phyloP scores from a whole-genome alignment of 2,329 filamentous ascomycete species.

The Epicoccum sorghinum region DNA sequence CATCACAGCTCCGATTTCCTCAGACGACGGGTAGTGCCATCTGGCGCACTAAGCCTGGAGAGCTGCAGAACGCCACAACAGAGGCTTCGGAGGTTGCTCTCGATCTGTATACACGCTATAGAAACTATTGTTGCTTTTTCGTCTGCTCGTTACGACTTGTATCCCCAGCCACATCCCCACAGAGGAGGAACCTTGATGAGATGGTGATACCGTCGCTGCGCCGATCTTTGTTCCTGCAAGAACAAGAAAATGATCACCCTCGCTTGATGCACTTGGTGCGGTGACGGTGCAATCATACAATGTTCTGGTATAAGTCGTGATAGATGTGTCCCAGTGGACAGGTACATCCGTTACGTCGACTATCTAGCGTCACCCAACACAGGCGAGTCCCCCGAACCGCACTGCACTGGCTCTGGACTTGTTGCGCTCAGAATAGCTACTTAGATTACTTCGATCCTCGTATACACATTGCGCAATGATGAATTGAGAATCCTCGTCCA shows the following conservation, averaged over 20 bases:
- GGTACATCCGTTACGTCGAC: slow-evolving; percentile 23
- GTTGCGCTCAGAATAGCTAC: slow-evolving; percentile 10
- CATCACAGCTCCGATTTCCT: not conserved
- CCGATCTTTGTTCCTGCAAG: slow-evolving; percentile 7
- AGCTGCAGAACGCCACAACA: slow-evolving; percentile 11
- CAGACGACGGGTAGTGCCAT: slow-evolving; percentile 1
- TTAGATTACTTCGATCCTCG: not conserved
- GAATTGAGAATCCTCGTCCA: not conserved
- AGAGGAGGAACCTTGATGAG: slow-evolving; percentile 10
- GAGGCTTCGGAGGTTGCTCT: slow-evolving; percentile 13
- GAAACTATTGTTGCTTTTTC: slow-evolving; percentile 8
- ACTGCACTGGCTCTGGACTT: slow-evolving; percentile 8
- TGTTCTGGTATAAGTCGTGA: slow-evolving; percentile 20
- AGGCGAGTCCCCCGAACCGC: slow-evolving; percentile 9
- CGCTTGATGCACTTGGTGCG: slow-evolving; percentile 11
- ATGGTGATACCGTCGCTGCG: slow-evolving; percentile 9
- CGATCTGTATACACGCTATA: slow-evolving; percentile 17
- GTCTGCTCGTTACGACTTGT: slow-evolving; percentile 8
- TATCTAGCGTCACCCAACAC: slow-evolving; percentile 5
- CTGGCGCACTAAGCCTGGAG: not conserved
- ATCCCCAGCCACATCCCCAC: slow-evolving; percentile 5
- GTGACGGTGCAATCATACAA: slow-evolving; percentile 21
- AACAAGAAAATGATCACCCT: slow-evolving; percentile 9
- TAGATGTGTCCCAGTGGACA: slow-evolving; percentile 23
- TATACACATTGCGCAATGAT: slow-evolving; percentile 12